Conservation (phyloP, 208 protist species). For the Trypanosoma lewisi region DNA sequence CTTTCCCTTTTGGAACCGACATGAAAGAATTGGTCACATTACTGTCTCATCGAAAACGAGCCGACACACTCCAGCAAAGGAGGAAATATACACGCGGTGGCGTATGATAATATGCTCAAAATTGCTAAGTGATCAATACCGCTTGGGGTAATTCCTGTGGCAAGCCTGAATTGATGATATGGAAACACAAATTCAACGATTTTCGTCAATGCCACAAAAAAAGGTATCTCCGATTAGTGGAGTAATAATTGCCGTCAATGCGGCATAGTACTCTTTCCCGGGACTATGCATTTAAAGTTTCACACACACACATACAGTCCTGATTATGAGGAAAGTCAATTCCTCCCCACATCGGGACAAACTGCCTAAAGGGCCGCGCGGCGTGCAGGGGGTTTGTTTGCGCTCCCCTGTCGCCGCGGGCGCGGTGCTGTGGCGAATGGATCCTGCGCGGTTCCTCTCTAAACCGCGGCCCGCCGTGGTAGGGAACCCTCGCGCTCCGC, state of each 20-base stretch:
- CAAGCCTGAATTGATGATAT: conserved; percentile 8
- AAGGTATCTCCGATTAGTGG: conserved; percentile 18
- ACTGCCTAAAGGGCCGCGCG: too few species aligned
- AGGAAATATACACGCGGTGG: conserved; percentile 2
- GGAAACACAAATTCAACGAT: conserved; percentile 4
- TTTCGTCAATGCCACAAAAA: conserved; percentile 7
- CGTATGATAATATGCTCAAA: conserved; percentile 21
- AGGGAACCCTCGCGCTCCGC: too few species aligned
- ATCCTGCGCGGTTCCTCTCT: too few species aligned
- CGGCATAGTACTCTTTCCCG: conserved; percentile 11
- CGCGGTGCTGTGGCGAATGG: too few species aligned
- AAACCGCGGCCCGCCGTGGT: too few species aligned
- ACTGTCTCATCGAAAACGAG: background rate
- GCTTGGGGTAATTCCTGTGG: conserved; percentile 4
- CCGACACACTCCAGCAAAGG: background rate
- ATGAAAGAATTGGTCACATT: background rate
- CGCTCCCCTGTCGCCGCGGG: too few species aligned
- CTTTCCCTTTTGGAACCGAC: background rate
- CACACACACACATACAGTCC: too few species aligned
- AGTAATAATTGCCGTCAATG: conserved; percentile 4
- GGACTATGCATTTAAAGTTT: conserved; percentile 17
- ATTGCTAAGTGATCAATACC: conserved; percentile 13
- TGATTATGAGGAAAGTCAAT: too few species aligned
- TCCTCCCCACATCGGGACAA: too few species aligned
- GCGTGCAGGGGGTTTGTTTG: too few species aligned